These are phyloP conservation scores for Aegilops tauschii DNA, from an alignment of 176 grass and related monocot genomes.

Conservation along the genomic window DNA sequence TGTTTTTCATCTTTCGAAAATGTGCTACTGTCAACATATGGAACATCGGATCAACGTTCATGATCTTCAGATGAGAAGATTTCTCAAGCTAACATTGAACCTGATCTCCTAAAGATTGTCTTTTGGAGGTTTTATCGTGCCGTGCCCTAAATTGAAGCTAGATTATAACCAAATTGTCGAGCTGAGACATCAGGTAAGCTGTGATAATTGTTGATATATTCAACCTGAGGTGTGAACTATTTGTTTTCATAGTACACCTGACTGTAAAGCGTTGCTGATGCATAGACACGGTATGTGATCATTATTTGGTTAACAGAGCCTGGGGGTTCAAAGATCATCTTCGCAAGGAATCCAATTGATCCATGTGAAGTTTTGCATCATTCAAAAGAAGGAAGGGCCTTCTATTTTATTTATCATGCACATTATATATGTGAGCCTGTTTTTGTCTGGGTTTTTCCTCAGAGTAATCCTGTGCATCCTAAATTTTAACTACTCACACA, in stretches of 20 bases:
- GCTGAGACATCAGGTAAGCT: not conserved
- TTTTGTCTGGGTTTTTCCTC: not conserved
- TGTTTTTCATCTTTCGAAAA: not conserved
- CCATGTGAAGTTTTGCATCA: not conserved
- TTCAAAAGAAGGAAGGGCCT: not conserved
- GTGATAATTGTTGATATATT: conserved; percentile 11
- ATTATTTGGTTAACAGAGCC: not conserved
- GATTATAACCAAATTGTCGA: not conserved
- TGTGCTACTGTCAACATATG: conserved; percentile 1
- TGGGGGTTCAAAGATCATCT: not conserved
- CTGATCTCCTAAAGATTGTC: not conserved
- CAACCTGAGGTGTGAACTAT: not conserved
- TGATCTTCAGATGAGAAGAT: not conserved
- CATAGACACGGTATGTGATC: not conserved
- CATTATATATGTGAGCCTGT: conserved; percentile 1
- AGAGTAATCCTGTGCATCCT: not conserved
- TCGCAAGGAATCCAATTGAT: conserved; percentile 23
- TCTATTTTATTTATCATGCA: not conserved
- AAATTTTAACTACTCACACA: conserved; percentile 7
- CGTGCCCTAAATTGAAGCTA: not conserved
- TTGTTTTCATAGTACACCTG: not conserved
- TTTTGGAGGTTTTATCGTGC: not conserved
- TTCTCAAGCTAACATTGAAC: not conserved
- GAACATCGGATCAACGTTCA: not conserved
- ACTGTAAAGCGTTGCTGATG: not conserved